phyloP scores from a whole-genome alignment of 2,329 filamentous ascomycete genomes.

The Xylariaceae sp. region DNA sequence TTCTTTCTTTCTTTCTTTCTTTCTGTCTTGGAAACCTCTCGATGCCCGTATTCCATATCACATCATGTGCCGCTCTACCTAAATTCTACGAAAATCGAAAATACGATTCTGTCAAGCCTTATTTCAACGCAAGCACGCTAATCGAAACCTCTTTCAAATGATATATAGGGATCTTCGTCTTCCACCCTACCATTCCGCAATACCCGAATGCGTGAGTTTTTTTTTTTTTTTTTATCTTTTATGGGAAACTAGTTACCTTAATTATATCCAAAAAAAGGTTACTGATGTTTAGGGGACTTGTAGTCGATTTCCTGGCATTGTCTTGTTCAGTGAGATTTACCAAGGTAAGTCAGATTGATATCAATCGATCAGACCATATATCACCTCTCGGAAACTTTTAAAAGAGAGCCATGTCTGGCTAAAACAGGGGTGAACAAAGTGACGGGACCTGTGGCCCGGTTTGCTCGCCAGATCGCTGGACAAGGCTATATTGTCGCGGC shows the following conservation, averaged over 20 bases:
- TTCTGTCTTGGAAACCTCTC: too few relatives aligned
- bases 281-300: constrained; percentile 15
- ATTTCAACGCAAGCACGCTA: too few relatives aligned
- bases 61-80: too few relatives aligned
- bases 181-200: constrained; percentile 76
- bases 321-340: constrained; percentile 91
- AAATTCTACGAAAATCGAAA: too few relatives aligned
- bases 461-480: constrained; percentile 84
- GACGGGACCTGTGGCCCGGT: constrained; percentile 82
- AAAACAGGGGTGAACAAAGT: constrained; percentile 44
- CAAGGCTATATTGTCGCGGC: constrained; percentile 92
- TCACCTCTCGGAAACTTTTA: too few relatives aligned
- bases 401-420: constrained; percentile 30
- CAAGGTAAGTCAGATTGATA: constrained; percentile 56
- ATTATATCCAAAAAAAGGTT: background rate
- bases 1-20: too few relatives aligned
- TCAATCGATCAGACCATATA: too few relatives aligned
- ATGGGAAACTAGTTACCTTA: too few relatives aligned
- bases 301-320: constrained; percentile 73
- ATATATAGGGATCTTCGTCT: constrained; percentile 72
- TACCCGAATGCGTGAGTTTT: constrained; percentile 72
- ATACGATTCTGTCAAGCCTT: too few relatives aligned
- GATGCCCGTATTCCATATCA: too few relatives aligned
- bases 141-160: background rate
- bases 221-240: too few relatives aligned